Evolutionary conservation across 192 early-diverging fungal species (phyloP), one percentile per base, ranked within the genome.

Genomic region (Coemansia reversa): DNA sequence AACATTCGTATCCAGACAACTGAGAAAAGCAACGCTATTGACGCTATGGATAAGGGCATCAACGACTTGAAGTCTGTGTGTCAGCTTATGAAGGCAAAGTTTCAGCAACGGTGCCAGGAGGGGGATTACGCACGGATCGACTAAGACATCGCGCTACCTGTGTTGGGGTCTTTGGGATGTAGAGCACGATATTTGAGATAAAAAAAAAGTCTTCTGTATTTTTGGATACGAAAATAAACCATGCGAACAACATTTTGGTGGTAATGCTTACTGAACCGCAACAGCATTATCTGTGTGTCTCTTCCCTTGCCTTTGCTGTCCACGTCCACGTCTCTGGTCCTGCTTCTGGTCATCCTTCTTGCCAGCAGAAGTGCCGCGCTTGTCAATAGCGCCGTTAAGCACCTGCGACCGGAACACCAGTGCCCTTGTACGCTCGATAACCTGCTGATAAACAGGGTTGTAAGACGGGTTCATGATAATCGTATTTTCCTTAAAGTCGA

Each of bases 1-100:
- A 89, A 98, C 71, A 42, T 99, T 16, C 91, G 96, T 47, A 92
- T 99, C 63, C 96, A 99, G 77, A 99, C 97, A 18, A 88, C 88
- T 48, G 74, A 76, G 22, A 54, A 60, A 42, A 92, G 92, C 11
- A 94, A 87, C 32, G 92, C 95, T 27, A 79, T 92, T 24, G 87
- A 93, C 5, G 92, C 94, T 8, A 74, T 98, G 60, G 73, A 88
- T 72, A 92, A 93, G 71, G 96, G 94, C 18, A 72, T 98, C 9
- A 87, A 89, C 35, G 93, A 98, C 70, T 70, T 98, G 49, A 83
- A 83, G 23, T 76, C 86, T 5, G 67, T 97, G 30, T 90, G 86
- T 63, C 76, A 83, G 32, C 84, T 94, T 63, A 80, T 96, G 35
- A 80, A 83, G 47, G 54, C 75, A 12, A 82, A 81, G 42, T 88